A percentile compares a stretch with the other conserved stretches of the same genome.
Conservation (phyloP, 345 rosid genomes). For the Populus nigra region DNA sequence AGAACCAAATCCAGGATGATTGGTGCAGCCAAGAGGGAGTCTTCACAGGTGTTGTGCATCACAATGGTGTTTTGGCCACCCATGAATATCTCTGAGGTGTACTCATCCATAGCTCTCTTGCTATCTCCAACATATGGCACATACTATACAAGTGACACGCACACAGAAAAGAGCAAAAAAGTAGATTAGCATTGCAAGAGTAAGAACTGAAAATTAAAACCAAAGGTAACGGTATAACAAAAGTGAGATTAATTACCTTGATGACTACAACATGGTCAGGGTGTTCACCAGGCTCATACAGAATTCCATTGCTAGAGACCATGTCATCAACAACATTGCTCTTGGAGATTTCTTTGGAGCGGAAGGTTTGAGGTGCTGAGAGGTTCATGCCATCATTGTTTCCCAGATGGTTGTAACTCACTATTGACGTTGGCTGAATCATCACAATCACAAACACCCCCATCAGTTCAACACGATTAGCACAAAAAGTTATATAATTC, state of each 20-base stretch:
- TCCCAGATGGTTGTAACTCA: slow-evolving; percentile 94
- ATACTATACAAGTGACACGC: slow-evolving; percentile 41
- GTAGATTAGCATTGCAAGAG: neutral
- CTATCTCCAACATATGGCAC: slow-evolving; percentile 97
- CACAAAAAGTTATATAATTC: neutral
- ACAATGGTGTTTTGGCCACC: slow-evolving; percentile 93
- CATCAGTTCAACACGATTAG: slow-evolving; percentile 1
- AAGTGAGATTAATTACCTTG: slow-evolving; percentile 50
- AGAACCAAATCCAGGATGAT: slow-evolving; percentile 92
- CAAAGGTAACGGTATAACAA: neutral
- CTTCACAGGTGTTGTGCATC: slow-evolving; percentile 94
- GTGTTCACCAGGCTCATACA: slow-evolving; percentile 89
- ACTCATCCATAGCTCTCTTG: slow-evolving; percentile 99
- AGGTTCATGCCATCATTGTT: slow-evolving; percentile 99
- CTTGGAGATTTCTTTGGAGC: slow-evolving; percentile 95
- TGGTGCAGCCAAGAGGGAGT: slow-evolving; percentile 96
- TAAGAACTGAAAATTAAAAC: neutral
- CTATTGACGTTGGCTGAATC: slow-evolving; percentile 87
- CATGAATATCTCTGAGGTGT: slow-evolving; percentile 97
- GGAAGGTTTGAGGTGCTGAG: slow-evolving; percentile 94
- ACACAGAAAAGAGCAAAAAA: neutral
- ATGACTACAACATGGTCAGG: slow-evolving; percentile 99
- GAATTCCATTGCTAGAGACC: slow-evolving; percentile 91
- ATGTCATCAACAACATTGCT: slow-evolving; percentile 97
- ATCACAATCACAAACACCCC: neutral